These are phyloP conservation scores for Lunularia cruciata DNA, from an alignment of 225 moss, liverwort and hornwort genomes.

Conservation along the genomic window DNA sequence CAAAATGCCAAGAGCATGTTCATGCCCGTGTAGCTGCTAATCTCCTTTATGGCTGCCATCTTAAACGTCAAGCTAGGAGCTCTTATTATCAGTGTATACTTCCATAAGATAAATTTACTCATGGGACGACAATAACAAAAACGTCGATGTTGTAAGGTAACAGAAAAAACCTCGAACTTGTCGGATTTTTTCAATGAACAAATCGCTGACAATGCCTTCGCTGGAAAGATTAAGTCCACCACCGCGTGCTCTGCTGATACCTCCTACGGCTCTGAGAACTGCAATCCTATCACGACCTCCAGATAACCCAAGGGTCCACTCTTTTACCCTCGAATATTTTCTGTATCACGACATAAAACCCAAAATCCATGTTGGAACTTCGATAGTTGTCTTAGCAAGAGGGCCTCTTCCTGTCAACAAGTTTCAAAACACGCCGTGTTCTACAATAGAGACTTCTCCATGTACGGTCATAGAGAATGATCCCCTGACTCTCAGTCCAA, in stretches of 20 bases:
- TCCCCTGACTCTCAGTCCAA: too few species aligned
- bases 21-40: too few species aligned
- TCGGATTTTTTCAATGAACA: conserved; percentile 88
- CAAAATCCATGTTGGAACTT: too few species aligned
- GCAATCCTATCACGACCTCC: conserved; percentile 82
- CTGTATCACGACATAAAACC: conserved; percentile 42
- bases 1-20: too few species aligned
- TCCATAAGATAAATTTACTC: too few species aligned
- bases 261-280: conserved; percentile 84
- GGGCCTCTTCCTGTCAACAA: too few species aligned
- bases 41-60: background rate
- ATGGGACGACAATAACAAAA: background rate
- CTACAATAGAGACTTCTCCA: too few species aligned
- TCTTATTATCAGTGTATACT: too few species aligned
- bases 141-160: background rate
- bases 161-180: conserved; percentile 62
- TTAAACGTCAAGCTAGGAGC: too few species aligned
- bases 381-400: too few species aligned
- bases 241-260: conserved; percentile 68
- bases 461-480: too few species aligned
- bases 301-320: conserved; percentile 77
- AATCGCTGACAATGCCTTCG: conserved; percentile 86
- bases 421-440: too few species aligned
- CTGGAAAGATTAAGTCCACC: conserved; percentile 57
- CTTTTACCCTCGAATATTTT: conserved; percentile 72